Percentiles rank a stretch among this genome's conserved stretches.
These are phyloP conservation scores for Fusarium siculi DNA, from an alignment of 2,329 filamentous ascomycete genomes.

Conservation along the genomic window DNA sequence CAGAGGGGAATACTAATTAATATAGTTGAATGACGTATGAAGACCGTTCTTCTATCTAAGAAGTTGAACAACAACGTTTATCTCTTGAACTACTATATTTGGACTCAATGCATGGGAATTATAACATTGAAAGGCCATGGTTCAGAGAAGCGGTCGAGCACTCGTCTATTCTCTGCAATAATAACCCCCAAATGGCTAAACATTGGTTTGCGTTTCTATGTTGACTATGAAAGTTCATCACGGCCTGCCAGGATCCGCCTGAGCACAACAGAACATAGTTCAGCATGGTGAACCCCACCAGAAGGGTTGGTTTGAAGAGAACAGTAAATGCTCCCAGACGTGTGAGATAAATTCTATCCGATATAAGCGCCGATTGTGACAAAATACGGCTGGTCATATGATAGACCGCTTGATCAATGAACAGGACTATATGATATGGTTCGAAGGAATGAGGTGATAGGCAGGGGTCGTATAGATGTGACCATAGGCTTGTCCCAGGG, in stretches of 20 bases:
- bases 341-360: background rate
- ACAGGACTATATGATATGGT: background rate
- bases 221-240: background rate
- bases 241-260: background rate
- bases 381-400: background rate
- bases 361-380: background rate
- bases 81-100: background rate
- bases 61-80: background rate
- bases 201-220: background rate
- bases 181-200: background rate
- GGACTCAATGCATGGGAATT: background rate
- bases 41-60: background rate
- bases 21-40: constrained; percentile 6
- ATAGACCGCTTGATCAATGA: constrained; percentile 9
- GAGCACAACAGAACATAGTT: background rate
- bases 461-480: background rate
- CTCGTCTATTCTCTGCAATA: background rate
- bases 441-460: background rate
- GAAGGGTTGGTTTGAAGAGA: background rate
- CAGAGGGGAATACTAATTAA: background rate
- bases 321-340: constrained; percentile 10
- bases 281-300: background rate
- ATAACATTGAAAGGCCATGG: background rate
- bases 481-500: background rate
- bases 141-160: background rate